phyloP scores from a whole-genome alignment of 768 basidiomycete genomes.

The Pleurotus salmoneostramineus region DNA sequence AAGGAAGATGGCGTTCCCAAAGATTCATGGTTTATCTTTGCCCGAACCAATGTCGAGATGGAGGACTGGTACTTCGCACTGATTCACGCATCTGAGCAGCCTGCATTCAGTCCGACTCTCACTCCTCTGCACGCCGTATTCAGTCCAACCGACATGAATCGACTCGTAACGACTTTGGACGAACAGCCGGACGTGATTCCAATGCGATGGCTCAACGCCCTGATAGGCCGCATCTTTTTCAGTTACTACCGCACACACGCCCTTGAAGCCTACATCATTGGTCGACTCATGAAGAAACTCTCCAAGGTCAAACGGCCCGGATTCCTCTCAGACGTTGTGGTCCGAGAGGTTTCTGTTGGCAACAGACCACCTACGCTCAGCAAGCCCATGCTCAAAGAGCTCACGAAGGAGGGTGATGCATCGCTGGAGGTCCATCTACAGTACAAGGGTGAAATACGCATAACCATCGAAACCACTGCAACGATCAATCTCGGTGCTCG shows the following conservation, averaged over 20 bases:
- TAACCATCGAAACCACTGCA: constrained; percentile 87
- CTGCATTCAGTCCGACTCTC: constrained; percentile 59
- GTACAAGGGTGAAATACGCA: constrained; percentile 85
- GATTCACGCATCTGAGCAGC: constrained; percentile 66
- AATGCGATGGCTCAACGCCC: constrained; percentile 95
- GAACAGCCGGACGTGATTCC: constrained; percentile 94
- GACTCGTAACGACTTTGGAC: constrained; percentile 82
- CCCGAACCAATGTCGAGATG: constrained; percentile 85
- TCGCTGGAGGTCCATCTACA: constrained; percentile 80
- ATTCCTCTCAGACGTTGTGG: constrained; percentile 80
- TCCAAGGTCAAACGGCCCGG: constrained; percentile 86
- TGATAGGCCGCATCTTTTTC: constrained; percentile 91
- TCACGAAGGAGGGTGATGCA: constrained; percentile 92
- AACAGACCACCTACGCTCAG: constrained; percentile 80
- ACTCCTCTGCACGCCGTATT: constrained; percentile 64
- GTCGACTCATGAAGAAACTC: constrained; percentile 89
- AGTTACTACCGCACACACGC: constrained; percentile 81
- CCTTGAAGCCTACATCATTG: constrained; percentile 83
- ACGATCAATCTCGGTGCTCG: constrained; percentile 79
- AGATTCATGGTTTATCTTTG: constrained; percentile 89
- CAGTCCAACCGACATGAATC: constrained; percentile 72
- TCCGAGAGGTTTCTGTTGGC: constrained; percentile 89
- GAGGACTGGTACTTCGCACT: constrained; percentile 95
- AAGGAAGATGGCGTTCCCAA: constrained; percentile 50
- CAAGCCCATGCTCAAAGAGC: constrained; percentile 98